phyloP scores from a whole-genome alignment of 768 basidiomycete species.

The Suillus hirtellus region DNA sequence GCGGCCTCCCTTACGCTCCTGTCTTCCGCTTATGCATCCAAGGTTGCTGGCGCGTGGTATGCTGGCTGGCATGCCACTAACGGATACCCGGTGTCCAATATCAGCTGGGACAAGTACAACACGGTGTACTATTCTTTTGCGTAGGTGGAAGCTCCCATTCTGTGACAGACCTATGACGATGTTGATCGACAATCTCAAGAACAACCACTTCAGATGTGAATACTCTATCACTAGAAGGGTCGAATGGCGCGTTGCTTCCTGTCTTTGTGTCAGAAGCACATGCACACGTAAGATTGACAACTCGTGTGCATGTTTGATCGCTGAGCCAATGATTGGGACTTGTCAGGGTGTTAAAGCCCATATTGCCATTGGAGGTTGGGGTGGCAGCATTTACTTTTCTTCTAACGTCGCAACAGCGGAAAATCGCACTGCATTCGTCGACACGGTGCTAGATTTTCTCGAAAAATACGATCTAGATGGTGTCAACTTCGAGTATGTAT shows the following conservation, averaged over 20 bases:
- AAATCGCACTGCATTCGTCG: conserved; percentile 60
- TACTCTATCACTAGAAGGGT: conserved; percentile 7
- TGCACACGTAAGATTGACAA: conserved; percentile 8
- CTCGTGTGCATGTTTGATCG: not conserved
- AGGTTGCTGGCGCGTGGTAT: conserved; percentile 7
- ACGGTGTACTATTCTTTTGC: conserved; percentile 62
- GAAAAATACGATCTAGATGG: conserved; percentile 54
- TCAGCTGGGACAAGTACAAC: conserved; percentile 55
- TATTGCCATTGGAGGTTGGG: conserved; percentile 69
- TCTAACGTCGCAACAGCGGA: conserved; percentile 49
- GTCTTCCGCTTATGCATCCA: not conserved
- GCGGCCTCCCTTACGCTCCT: not conserved
- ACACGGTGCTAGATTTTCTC: conserved; percentile 51
- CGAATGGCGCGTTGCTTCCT: conserved; percentile 3
- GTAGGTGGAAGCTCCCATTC: conserved; percentile 33
- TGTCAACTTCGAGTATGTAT: conserved; percentile 64
- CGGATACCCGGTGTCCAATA: conserved; percentile 43
- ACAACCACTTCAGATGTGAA: conserved; percentile 10
- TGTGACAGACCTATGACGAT: not conserved
- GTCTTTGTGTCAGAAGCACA: conserved; percentile 13
- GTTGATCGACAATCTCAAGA: not conserved
- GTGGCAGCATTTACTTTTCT: conserved; percentile 63
- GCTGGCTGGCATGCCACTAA: conserved; percentile 8
- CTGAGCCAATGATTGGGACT: not conserved
- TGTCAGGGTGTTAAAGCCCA: conserved; percentile 54